phyloP scores from a whole-genome alignment of 75 land plant genomes.

The Ceratopteris richardii region DNA sequence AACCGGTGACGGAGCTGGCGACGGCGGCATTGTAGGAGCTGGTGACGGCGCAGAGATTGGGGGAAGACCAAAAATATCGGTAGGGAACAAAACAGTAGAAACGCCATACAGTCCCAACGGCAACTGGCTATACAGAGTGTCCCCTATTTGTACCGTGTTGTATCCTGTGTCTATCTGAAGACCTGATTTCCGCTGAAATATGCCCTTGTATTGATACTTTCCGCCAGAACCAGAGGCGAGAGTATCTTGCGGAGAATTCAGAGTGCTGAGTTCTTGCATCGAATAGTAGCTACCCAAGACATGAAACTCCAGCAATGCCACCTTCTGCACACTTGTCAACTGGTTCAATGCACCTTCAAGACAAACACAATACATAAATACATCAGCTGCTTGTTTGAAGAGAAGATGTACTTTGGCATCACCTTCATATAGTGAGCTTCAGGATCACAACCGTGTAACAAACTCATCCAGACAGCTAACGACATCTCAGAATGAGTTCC shows the following conservation, averaged over 20 bases:
- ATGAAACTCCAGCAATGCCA: slow-evolving; percentile 21
- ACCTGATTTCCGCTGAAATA: neutral
- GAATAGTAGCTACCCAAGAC: slow-evolving; percentile 9
- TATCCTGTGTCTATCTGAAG: slow-evolving; percentile 5
- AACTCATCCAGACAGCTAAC: too few species aligned
- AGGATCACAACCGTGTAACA: too few species aligned
- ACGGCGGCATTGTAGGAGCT: neutral
- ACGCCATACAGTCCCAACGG: slow-evolving; percentile 20
- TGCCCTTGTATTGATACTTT: neutral
- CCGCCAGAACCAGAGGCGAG: slow-evolving; percentile 1
- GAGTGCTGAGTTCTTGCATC: neutral
- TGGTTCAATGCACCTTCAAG: neutral
- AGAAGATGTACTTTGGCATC: too few species aligned
- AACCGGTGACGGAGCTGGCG: slow-evolving; percentile 9
- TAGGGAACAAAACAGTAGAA: slow-evolving; percentile 15
- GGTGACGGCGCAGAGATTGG: slow-evolving; percentile 2
- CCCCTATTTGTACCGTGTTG: slow-evolving; percentile 4
- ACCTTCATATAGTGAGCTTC: too few species aligned
- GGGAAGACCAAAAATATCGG: slow-evolving; percentile 10
- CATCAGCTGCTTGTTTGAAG: too few species aligned
- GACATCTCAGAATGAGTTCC: too few species aligned
- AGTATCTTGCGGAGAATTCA: neutral
- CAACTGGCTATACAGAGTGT: slow-evolving; percentile 7
- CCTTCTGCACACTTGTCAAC: slow-evolving; percentile 7
- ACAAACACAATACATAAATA: too few species aligned